Conservation (phyloP, 805 yeast species). For the Cyberlindnera mycetangii region DNA sequence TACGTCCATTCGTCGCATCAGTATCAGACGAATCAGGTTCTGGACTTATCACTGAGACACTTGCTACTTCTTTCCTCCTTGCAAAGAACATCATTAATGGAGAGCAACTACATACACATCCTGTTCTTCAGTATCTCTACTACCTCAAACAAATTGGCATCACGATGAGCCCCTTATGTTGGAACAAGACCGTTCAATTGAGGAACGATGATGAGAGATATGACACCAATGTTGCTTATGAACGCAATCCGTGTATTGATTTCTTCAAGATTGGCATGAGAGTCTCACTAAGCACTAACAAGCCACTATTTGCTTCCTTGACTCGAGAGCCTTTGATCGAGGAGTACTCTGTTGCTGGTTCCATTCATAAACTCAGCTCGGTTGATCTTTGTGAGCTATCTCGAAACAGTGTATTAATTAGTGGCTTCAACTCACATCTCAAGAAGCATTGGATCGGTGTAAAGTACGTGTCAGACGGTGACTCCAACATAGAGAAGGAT, state of each 20-base stretch:
- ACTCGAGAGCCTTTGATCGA: conserved; percentile 31
- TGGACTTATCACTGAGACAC: conserved; percentile 27
- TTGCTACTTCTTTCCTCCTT: conserved; percentile 24
- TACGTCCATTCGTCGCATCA: conserved; percentile 27
- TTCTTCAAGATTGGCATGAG: conserved; percentile 27
- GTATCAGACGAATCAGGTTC: conserved; percentile 22
- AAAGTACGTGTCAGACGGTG: conserved; percentile 10
- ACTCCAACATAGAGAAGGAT: conserved; percentile 14
- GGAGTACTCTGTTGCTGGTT: conserved; percentile 28
- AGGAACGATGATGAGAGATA: conserved; percentile 25
- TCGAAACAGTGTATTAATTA: conserved; percentile 28
- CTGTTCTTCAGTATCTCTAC: conserved; percentile 26
- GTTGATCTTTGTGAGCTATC: conserved; percentile 29
- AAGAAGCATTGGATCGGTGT: conserved; percentile 31
- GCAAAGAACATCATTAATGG: conserved; percentile 27
- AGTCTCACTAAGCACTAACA: conserved; percentile 25
- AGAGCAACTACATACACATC: conserved; percentile 24
- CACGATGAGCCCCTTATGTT: conserved; percentile 29
- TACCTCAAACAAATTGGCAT: conserved; percentile 30
- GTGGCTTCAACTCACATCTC: conserved; percentile 25
- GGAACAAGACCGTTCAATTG: conserved; percentile 28
- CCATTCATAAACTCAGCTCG: conserved; percentile 25
- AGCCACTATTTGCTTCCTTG: conserved; percentile 26
- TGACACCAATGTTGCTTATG: conserved; percentile 16
- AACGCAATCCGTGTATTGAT: conserved; percentile 23